A percentile compares a stretch with the other conserved stretches of the same genome.
These are phyloP conservation scores for Pseudofabraea citricarpa DNA, from an alignment of 2,329 filamentous ascomycete species.

Conservation along the genomic window DNA sequence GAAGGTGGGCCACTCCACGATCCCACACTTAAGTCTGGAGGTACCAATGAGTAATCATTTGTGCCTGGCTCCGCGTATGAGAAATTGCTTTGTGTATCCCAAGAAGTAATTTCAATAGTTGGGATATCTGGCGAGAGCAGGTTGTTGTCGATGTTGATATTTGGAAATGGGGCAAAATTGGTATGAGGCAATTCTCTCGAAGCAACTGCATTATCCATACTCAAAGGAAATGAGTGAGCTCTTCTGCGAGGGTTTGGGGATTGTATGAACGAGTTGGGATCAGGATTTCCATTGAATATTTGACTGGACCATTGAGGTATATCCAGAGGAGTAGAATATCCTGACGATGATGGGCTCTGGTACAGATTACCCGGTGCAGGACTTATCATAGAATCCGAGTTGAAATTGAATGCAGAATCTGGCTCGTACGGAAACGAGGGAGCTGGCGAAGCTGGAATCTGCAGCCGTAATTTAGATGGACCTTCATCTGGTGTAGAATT, in stretches of 20 bases:
- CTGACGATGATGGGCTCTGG: background rate
- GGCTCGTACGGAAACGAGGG: background rate
- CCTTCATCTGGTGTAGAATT: too few species aligned
- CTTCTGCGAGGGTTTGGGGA: background rate
- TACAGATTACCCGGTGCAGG: background rate
- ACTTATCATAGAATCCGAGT: background rate
- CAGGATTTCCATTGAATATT: background rate
- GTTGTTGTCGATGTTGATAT: background rate
- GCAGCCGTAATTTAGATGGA: background rate
- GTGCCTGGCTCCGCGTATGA: background rate
- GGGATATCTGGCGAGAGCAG: background rate
- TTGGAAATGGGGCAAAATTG: background rate
- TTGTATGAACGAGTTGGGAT: background rate
- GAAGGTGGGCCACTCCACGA: background rate
- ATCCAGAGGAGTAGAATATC: background rate
- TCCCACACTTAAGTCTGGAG: background rate
- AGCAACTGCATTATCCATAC: too few species aligned
- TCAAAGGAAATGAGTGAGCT: background rate
- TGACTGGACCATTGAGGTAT: background rate
- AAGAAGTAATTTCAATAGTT: background rate
- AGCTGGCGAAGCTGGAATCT: background rate
- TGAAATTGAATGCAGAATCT: background rate
- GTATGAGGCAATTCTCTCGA: background rate
- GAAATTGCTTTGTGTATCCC: background rate
- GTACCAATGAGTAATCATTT: background rate